Base-by-base conservation (phyloP, 768 basidiomycete species). In the Saitozyma podzolica region DNA sequence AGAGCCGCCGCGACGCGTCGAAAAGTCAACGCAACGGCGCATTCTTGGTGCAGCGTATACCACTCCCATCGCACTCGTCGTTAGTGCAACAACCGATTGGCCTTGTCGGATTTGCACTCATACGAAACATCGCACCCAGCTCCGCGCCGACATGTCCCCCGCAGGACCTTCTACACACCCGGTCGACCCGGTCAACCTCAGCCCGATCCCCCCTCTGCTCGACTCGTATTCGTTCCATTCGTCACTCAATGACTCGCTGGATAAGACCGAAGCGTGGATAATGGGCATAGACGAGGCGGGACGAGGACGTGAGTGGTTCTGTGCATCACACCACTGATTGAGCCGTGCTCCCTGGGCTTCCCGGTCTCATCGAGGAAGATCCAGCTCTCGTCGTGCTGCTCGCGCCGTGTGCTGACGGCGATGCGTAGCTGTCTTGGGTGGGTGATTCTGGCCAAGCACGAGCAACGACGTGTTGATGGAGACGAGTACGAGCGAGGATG, bases 201-300 rank as follows among this genome's bases (percentile, higher is more conserved):
- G 19, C 0, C 68, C 69, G 0, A 64, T 68, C n/a, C 67, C 65
- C 29, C 56, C 74, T 3, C 54, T 77, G 50, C 43, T 62, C 10
- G 75, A 77, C 47, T 63, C 64, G 13, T 78, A 76, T 55, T 60
- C 65, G 7, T 76, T 70, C 56, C 71, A 77, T 58, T 80, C 79
- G 9, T 59, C 61, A 11, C 64, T 74, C 2, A 70, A 29, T 14
- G 40, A 43, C 9, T 40, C 40, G 8, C 51, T 48, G 3, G 50
- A 50, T 13, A 17, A 54, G 50, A 42, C 42, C 17, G 67, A 71
- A 58, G 89, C 89, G 0, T 96, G 94, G 81, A 91, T 97, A 54
- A 88, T 99, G 54, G 96, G 96, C 20, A 93, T 99, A n/a, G 96
- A 99, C 78, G 96, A 99, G 78, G 96, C 96, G 0, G 96, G 96